Evolutionary conservation across 177 flowering plant genomes (phyloP).

Genomic region (Vitis hybrid): DNA sequence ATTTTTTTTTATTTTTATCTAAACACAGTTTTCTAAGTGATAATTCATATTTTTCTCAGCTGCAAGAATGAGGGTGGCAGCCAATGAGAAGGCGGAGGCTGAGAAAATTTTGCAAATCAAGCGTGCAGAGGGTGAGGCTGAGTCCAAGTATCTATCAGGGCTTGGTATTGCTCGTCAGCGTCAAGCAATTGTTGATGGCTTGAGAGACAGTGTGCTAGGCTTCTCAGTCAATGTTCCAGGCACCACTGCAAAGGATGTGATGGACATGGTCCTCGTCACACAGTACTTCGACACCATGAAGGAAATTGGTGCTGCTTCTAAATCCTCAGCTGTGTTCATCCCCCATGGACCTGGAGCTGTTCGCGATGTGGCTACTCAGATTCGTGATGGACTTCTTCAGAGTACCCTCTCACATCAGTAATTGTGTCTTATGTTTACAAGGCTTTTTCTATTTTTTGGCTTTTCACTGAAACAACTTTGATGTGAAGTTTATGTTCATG

Average conservation of each 20-base stretch:
- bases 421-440: neutral
- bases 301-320: constrained; percentile 75
- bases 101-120: constrained; percentile 81
- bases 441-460: neutral
- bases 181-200: constrained; percentile 85
- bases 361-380: constrained; percentile 71
- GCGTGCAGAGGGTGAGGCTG: constrained; percentile 89
- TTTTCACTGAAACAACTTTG: neutral
- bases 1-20: neutral
- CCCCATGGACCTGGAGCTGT: constrained; percentile 91
- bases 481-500: neutral
- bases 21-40: no score
- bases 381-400: constrained; percentile 83
- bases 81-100: constrained; percentile 84
- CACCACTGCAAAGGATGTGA: constrained; percentile 75
- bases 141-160: constrained; percentile 77
- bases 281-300: constrained; percentile 89
- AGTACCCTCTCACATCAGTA: constrained; percentile 25
- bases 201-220: constrained; percentile 78
- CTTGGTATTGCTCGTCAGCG: constrained; percentile 82
- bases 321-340: constrained; percentile 75
- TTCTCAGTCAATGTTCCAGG: constrained; percentile 89
- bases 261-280: constrained; percentile 88
- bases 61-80: constrained; percentile 75
- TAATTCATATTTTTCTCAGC: constrained; percentile 34